These are phyloP conservation scores for Monosporascus cannonballus DNA, from an alignment of 2,329 filamentous ascomycete genomes.

Conservation along the genomic window DNA sequence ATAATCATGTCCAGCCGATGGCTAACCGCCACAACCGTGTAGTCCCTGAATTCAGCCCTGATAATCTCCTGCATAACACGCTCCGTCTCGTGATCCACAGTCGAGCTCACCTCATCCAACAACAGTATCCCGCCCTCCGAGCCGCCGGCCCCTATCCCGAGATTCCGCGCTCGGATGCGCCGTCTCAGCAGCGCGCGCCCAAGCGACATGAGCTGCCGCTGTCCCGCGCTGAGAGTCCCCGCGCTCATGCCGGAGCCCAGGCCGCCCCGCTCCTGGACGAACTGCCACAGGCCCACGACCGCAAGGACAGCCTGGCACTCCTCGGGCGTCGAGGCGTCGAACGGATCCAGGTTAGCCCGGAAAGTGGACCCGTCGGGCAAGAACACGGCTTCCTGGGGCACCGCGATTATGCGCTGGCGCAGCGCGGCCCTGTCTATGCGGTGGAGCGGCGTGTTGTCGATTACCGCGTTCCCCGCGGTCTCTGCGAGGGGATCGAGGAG, in stretches of 20 bases:
- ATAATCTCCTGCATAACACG: constrained; percentile 19
- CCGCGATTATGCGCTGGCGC: constrained; percentile 32
- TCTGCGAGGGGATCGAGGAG: constrained; percentile 27
- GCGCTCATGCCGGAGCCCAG: constrained; percentile 29
- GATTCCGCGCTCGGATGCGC: constrained; percentile 14
- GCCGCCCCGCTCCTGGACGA: constrained; percentile 19
- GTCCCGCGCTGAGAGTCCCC: constrained; percentile 43
- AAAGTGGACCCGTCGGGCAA: constrained; percentile 30
- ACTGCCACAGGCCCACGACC: constrained; percentile 15
- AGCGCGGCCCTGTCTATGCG: constrained; percentile 27
- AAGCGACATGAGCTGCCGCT: constrained; percentile 28
- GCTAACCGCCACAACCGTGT: constrained; percentile 40
- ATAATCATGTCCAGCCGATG: constrained; percentile 34
- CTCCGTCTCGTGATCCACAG: constrained; percentile 24
- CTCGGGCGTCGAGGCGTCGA: constrained; percentile 7
- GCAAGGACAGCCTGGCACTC: constrained; percentile 19
- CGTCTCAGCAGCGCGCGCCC: constrained; percentile 21
- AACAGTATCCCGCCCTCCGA: constrained; percentile 22
- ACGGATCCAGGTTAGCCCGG: constrained; percentile 27
- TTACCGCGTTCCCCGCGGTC: constrained; percentile 19
- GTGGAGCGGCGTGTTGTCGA: constrained; percentile 27
- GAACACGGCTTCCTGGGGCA: constrained; percentile 39
- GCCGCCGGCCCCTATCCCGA: constrained; percentile 12
- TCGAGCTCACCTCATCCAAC: constrained; percentile 27
- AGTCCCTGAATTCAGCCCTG: constrained; percentile 21